A percentile compares a stretch with the other conserved stretches of the same genome.
Conservation (phyloP, 257 asterid genomes). For the Scutellaria minor region DNA sequence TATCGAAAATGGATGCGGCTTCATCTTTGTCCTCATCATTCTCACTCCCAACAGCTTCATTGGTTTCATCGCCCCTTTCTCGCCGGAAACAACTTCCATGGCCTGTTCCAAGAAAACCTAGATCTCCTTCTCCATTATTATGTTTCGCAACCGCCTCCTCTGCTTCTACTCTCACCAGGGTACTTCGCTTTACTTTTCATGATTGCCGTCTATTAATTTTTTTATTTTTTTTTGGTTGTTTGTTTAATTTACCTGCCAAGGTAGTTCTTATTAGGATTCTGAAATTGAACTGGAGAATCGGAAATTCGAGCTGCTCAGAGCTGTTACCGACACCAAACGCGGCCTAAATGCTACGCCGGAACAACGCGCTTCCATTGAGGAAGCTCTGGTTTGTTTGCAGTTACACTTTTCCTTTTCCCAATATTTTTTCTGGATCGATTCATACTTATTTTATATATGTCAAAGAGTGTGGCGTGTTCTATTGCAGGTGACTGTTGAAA, state of each 20-base stretch:
- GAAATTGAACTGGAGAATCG: constrained; percentile 60
- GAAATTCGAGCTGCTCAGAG: constrained; percentile 66
- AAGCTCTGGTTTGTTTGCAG: constrained; percentile 55
- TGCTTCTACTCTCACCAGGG: constrained; percentile 33
- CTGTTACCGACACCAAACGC: constrained; percentile 73
- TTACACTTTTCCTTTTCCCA: background rate
- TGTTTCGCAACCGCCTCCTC: constrained; percentile 37
- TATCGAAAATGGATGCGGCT: constrained; percentile 24
- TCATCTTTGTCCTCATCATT: constrained; percentile 13
- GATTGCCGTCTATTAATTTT: background rate
- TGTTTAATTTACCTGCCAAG: constrained; percentile 19
- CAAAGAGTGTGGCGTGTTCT: constrained; percentile 17
- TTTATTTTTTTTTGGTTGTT: background rate
- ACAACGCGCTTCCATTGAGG: constrained; percentile 80
- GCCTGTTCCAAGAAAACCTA: constrained; percentile 3
- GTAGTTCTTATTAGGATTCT: constrained; percentile 43
- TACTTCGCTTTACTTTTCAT: background rate
- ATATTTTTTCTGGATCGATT: background rate
- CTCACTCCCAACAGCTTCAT: constrained; percentile 32
- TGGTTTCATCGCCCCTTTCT: constrained; percentile 24
- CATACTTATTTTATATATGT: background rate
- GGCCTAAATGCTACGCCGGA: constrained; percentile 67
- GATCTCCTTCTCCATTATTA: constrained; percentile 28
- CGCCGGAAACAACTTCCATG: background rate
- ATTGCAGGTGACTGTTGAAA: constrained; percentile 68